Percentiles rank a stretch among this genome's conserved stretches.
phyloP scores from a whole-genome alignment of 2,329 filamentous ascomycete species.

The Cladophialophora exuberans region DNA sequence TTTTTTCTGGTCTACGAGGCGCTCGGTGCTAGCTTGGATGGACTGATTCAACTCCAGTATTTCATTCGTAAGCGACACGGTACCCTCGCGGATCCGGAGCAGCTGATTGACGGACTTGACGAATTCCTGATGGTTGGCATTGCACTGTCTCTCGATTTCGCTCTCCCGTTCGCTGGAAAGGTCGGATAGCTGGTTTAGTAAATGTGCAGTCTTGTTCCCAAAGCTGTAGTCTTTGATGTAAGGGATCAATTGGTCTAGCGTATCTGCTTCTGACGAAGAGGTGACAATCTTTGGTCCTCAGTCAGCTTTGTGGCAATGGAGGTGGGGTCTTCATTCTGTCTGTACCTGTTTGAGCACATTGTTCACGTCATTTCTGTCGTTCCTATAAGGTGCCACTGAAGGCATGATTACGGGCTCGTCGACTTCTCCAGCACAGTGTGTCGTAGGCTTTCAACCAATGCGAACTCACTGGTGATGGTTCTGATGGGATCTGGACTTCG shows the following conservation, averaged over 20 bases:
- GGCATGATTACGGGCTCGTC: constrained; percentile 37
- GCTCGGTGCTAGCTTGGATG: constrained; percentile 93
- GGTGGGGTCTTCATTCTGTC: not conserved
- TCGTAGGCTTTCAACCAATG: not conserved
- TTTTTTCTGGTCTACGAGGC: constrained; percentile 91
- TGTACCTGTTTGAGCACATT: constrained; percentile 45
- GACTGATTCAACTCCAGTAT: constrained; percentile 92
- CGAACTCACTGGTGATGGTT: not conserved
- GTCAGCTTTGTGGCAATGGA: constrained; percentile 21
- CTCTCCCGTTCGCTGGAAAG: constrained; percentile 85
- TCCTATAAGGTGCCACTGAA: constrained; percentile 39
- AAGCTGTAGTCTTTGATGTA: constrained; percentile 87
- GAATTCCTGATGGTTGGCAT: constrained; percentile 96
- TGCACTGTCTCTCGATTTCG: constrained; percentile 92
- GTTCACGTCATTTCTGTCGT: constrained; percentile 44
- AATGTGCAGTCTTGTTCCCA: constrained; percentile 70
- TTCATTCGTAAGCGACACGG: constrained; percentile 83
- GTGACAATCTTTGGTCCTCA: constrained; percentile 75
- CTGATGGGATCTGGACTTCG: not conserved
- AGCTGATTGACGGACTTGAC: constrained; percentile 90
- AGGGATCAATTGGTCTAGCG: constrained; percentile 92
- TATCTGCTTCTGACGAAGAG: constrained; percentile 87
- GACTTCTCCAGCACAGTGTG: not conserved
- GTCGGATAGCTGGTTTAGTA: constrained; percentile 76
- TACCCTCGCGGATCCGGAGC: constrained; percentile 88